Conservation (phyloP, 495 filamentous ascomycete species). For the Clavariopsis aquatica region DNA sequence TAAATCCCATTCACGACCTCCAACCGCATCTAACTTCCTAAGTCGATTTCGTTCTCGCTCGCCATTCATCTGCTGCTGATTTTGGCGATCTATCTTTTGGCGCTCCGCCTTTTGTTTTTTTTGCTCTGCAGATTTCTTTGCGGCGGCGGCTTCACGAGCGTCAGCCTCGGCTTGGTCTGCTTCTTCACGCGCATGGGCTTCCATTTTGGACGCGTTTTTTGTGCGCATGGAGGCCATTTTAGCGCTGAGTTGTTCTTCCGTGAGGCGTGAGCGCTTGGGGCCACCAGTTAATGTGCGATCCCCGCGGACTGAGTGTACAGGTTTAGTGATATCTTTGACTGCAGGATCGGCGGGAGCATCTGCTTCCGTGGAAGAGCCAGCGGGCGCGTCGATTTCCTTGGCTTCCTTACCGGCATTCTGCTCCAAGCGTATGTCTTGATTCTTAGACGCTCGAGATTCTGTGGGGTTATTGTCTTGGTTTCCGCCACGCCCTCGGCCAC, state of each 20-base stretch:
- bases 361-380: background rate
- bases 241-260: conserved; percentile 64
- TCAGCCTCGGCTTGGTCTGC: conserved; percentile 68
- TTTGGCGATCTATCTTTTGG: conserved; percentile 57
- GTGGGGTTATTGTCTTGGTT: background rate
- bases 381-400: background rate
- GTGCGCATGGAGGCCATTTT: conserved; percentile 61
- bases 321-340: conserved; percentile 19
- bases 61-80: conserved; percentile 62
- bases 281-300: conserved; percentile 71
- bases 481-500: conserved; percentile 19
- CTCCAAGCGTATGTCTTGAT: background rate
- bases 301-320: conserved; percentile 60
- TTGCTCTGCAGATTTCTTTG: conserved; percentile 21
- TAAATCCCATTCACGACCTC: conserved; percentile 74
- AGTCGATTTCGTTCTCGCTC: conserved; percentile 72
- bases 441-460: background rate
- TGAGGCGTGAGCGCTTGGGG: conserved; percentile 56
- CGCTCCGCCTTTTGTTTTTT: conserved; percentile 40
- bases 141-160: conserved; percentile 61
- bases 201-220: conserved; percentile 58
- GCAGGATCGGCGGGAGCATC: conserved; percentile 11
- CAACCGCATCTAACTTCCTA: conserved; percentile 66
- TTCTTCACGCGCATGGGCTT: conserved; percentile 66
- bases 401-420: background rate